Base-by-base conservation (phyloP, 768 basidiomycete species). In the Termitomyces sp. region DNA sequence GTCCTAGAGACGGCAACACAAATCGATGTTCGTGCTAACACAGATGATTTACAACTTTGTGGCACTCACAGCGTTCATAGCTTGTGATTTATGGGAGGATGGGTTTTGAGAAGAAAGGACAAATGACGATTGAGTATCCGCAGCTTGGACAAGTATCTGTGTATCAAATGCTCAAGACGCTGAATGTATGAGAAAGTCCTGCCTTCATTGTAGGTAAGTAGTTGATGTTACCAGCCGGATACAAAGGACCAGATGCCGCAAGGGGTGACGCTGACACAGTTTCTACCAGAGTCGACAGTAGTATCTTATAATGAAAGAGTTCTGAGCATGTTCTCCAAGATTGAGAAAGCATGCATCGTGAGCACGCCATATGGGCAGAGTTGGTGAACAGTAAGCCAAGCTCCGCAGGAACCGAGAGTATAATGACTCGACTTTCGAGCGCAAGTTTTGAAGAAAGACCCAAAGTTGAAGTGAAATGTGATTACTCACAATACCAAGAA, bases 1-100 rank as follows among this genome's bases (percentile, higher is more conserved):
- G 63, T 69, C 18, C 61, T 72, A 4, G 70, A 74, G 52, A 72
- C 72, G 1, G 56, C 64, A 3, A 71, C 64, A 5, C 66, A 67
- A n/a, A 47, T 69, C 10, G 68, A 72, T 54, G 72, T 71, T 43
- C n/a, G 70, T 61, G n/a, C 14, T 38, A 38, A 18, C 8, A 33
- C 36, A 38, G 2, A 18, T 50, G 10, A 3, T 13, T n/a, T 7
- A 14, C 2, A 23, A 16, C 2, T 28, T 33, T 18, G 9, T n/a
- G 9, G 23, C 4, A 32, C 46, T 49, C 26, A 23, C 33, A 16
- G 18, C 40, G 26, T 49, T 28, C 32, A 38, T 52, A 63, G 50
- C 58, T 70, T 32, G 4, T 56, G 20, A 60, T 64, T 4, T 64
- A 58, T 36, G 38, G 55, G 23, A 63, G 61, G 32, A 61, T 65